Percentiles rank a stretch among this genome's conserved stretches.
Conservation (phyloP, 176 grass and related monocot species). For the Chloris gayana region DNA sequence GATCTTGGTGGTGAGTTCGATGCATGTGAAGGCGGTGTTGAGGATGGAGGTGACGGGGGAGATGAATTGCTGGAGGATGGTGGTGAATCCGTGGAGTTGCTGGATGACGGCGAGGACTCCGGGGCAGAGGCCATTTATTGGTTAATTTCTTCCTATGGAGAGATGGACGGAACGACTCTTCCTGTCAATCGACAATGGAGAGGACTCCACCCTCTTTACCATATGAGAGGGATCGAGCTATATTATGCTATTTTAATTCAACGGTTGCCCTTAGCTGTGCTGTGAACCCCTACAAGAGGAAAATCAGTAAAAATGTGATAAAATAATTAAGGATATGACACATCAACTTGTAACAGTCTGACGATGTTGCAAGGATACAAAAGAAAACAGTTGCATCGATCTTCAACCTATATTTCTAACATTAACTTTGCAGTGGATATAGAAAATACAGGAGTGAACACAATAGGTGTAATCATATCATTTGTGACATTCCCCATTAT, state of each 20-base stretch:
- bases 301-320: not conserved
- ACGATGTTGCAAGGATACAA: not conserved
- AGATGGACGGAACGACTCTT: conserved; percentile 9
- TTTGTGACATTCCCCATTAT: too few relatives aligned
- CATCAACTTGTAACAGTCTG: not conserved
- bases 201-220: conserved; percentile 36
- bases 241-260: not conserved
- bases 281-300: conserved; percentile 6
- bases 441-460: not conserved
- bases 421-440: not conserved
- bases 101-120: not conserved
- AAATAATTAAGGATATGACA: not conserved
- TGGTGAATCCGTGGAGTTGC: not conserved
- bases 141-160: not conserved
- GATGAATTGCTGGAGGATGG: not conserved
- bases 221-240: not conserved
- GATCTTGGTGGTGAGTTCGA: not conserved
- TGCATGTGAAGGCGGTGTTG: not conserved
- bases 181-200: conserved; percentile 8
- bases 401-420: not conserved
- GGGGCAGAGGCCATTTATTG: conserved; percentile 33
- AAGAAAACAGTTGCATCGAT: not conserved
- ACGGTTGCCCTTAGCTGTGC: not conserved
- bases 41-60: not conserved
- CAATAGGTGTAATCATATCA: not conserved